Evolutionary conservation across 345 rosid genomes (phyloP).

Genomic region (Psidium guajava): DNA sequence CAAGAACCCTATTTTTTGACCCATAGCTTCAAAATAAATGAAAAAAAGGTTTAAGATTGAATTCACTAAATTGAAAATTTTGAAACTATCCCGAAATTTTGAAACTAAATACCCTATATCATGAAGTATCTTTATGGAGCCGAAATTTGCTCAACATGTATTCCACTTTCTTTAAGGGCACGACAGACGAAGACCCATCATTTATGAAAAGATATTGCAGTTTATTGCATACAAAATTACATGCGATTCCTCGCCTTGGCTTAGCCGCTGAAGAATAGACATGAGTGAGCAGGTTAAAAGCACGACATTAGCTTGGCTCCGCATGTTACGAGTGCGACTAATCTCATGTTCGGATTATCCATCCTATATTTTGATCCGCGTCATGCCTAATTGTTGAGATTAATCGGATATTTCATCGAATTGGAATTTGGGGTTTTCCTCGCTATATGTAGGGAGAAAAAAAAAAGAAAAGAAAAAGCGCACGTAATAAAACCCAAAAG

Average conservation of each 20-base stretch:
- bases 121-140: neutral
- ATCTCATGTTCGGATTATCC: neutral
- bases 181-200: neutral
- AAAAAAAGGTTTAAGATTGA: too few relatives aligned
- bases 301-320: neutral
- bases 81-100: accelerated
- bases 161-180: neutral
- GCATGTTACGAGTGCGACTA: neutral
- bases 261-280: neutral
- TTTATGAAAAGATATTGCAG: neutral
- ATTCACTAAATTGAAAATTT: too few relatives aligned
- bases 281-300: neutral
- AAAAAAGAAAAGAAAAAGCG: neutral
- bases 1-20: too few relatives aligned
- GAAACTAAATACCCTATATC: too few relatives aligned
- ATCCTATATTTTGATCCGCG: neutral
- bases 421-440: neutral
- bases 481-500: neutral
- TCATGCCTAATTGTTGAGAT: neutral
- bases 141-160: neutral
- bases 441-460: neutral
- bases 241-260: neutral
- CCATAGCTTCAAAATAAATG: too few relatives aligned
- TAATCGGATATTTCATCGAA: neutral
- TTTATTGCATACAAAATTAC: neutral